A percentile compares a stretch with the other conserved stretches of the same genome.
Conservation (phyloP, 768 basidiomycete genomes). For the Antrodiella citrinella region DNA sequence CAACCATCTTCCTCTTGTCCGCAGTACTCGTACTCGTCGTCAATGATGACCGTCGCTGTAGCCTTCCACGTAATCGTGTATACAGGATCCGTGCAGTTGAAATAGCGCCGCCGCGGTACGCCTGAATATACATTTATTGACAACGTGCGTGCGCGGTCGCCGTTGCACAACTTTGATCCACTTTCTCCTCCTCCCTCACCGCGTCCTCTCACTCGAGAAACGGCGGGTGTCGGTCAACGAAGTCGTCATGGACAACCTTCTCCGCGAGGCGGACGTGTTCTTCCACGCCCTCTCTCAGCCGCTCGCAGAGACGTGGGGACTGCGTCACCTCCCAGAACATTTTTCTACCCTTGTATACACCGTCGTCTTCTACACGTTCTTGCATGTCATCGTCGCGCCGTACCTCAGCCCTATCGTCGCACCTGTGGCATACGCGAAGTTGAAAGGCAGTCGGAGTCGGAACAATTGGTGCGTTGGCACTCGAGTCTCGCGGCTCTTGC, state of each 20-base stretch:
- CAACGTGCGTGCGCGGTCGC: no score
- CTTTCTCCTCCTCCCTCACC: neutral
- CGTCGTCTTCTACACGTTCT: slow-evolving; percentile 45
- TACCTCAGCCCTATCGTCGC: slow-evolving; percentile 38
- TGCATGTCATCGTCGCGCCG: slow-evolving; percentile 56
- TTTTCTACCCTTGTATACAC: slow-evolving; percentile 47
- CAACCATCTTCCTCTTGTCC: no score
- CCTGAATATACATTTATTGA: no score
- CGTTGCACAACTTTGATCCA: no score
- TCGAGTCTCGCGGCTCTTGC: slow-evolving; percentile 3
- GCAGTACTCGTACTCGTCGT: no score
- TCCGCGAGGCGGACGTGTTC: slow-evolving; percentile 6
- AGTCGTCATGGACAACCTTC: neutral
- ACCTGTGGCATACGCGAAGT: slow-evolving; percentile 40
- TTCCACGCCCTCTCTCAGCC: slow-evolving; percentile 13
- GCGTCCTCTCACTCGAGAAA: neutral
- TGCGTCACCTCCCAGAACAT: slow-evolving; percentile 47
- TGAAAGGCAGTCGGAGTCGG: slow-evolving; percentile 32
- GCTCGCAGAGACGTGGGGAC: slow-evolving; percentile 29
- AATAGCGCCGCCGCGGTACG: no score
- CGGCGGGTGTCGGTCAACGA: neutral
- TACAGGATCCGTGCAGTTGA: no score
- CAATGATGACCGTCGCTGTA: no score
- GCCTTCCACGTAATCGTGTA: no score
- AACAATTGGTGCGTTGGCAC: slow-evolving; percentile 50